Evolutionary conservation across 495 filamentous ascomycete genomes (phyloP), one percentile per base, ranked within the genome.

Genomic region (Penicillium manginii): DNA sequence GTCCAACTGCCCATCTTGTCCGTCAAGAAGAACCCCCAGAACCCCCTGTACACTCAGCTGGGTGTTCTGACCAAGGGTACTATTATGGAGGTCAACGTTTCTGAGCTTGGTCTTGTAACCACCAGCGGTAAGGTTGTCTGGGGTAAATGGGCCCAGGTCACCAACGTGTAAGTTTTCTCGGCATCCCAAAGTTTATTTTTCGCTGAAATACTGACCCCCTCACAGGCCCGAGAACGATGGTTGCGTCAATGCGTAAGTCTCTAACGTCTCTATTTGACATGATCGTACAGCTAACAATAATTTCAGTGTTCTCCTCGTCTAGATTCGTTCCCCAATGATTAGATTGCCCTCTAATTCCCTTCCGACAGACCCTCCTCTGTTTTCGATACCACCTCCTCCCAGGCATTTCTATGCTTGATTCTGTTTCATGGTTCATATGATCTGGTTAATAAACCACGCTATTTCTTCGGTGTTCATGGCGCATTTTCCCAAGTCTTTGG

Each of bases 11-110:
- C 93, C 15, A 97, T 98, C 55, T 83, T 98, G 52, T 83, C 83
- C 43, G 94, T 99, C 63, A 98, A 98, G 83, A 98, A 99, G 88
- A 98, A 97, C 78, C 94, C 94, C 11, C 91, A 94, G 78, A 93
- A 90, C 70, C 92, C 91, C 2, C 85, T 97, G 72, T 98, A 91
- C 73, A 98, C 96, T 4, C 93, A 96, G 65, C 80, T 98, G 17
- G 94, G 94, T 57, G 94, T 98, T 7, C 69, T 98, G 63, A 96
- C 91, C 29, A 94, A 93, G 78, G 94, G 94, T 51, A 97, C 94
- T 10, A 90, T 97, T 57, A 84, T 96, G 63, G 94, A 98, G 77
- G 92, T 97, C 63, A 98, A 99, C 73, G 92, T 97, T 15, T 89
- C 85, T 17, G 94, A 98, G 71, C 75, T 99, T 53, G 94, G 94